Base-by-base conservation (phyloP, 2,329 filamentous ascomycete genomes). In the Trichophyton verrucosum region DNA sequence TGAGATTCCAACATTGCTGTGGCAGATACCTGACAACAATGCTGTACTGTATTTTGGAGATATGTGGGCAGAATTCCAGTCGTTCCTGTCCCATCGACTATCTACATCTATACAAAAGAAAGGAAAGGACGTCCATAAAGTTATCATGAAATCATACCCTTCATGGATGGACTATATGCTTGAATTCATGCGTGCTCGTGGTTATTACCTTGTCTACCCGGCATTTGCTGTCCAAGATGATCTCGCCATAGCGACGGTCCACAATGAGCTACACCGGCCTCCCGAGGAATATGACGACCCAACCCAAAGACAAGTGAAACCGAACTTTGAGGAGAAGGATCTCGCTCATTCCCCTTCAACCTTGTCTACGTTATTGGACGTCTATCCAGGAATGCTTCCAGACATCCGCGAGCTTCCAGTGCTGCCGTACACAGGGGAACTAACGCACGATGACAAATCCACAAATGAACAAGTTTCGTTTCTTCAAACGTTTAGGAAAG, bases 41-140 rank as follows among this genome's bases (percentile, higher is more conserved):
- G 91, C 92, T 0, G 83, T 86, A 9, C 78, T 99, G 8, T 86
- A 92, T 70, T 85, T 94, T 61, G 91, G 91, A 49, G 83, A 90
- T 56, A 91, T 87, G 69, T 99, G 94, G 94, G 76, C 82, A 11
- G 89, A 95, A 66, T 80, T 96, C 8, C 91, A 96, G 70, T 82
- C 84, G 9, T 94, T 95, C 66, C 80, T 95, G 1, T 82, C 87
- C 9, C 80, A 82, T 56, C 78, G 85, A 5, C 75, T 91, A 8
- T 65, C 70, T 13, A 68, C 67, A 24, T 57, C 59, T 62, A 57
- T 24, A 49, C 64, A 22, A 62, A 65, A 2, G 22, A 67, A 58
- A 33, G 7, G 20, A 40, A 60, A 36, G 22, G 60, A 58, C 13
- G 61, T 60, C 6, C 57, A 57, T 24, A 89, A 88, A 68, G 65